Conservation (phyloP, 2,329 filamentous ascomycete species). For the Penicillium sp. region DNA sequence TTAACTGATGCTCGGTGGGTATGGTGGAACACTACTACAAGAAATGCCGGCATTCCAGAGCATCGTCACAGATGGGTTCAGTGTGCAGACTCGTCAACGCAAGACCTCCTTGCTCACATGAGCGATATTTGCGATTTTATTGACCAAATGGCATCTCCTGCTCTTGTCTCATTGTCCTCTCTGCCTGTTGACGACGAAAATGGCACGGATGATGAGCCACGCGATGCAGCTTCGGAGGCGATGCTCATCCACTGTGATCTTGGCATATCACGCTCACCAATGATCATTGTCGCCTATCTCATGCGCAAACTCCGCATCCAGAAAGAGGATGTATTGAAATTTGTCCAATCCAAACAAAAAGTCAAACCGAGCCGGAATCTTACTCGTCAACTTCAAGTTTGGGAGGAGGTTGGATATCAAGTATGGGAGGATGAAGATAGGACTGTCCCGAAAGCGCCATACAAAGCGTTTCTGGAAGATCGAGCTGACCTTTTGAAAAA, state of each 20-base stretch:
- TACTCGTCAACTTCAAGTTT: slow-evolving; percentile 29
- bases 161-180: slow-evolving; percentile 12
- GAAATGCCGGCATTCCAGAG: slow-evolving; percentile 20
- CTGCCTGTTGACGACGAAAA: slow-evolving; percentile 10
- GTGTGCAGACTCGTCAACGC: slow-evolving; percentile 31
- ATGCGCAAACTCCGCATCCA: slow-evolving; percentile 27
- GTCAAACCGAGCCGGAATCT: slow-evolving; percentile 29
- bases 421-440: slow-evolving; percentile 29
- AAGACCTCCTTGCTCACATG: slow-evolving; percentile 31
- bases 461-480: slow-evolving; percentile 28
- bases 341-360: slow-evolving; percentile 28
- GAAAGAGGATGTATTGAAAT: slow-evolving; percentile 21
- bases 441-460: slow-evolving; percentile 26
- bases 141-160: slow-evolving; percentile 22
- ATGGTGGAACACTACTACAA: slow-evolving; percentile 22
- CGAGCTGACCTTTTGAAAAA: slow-evolving; percentile 16
- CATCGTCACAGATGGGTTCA: slow-evolving; percentile 28
- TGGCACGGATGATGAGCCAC: slow-evolving; percentile 4
- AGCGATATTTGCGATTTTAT: slow-evolving; percentile 30
- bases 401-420: slow-evolving; percentile 28
- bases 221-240: slow-evolving; percentile 9
- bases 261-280: slow-evolving; percentile 32
- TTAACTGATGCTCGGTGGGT: slow-evolving; percentile 25
- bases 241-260: slow-evolving; percentile 31
- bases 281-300: slow-evolving; percentile 30